Evolutionary conservation across 1,139 yeast species (phyloP).

Genomic region (Pichia norvegensis): DNA sequence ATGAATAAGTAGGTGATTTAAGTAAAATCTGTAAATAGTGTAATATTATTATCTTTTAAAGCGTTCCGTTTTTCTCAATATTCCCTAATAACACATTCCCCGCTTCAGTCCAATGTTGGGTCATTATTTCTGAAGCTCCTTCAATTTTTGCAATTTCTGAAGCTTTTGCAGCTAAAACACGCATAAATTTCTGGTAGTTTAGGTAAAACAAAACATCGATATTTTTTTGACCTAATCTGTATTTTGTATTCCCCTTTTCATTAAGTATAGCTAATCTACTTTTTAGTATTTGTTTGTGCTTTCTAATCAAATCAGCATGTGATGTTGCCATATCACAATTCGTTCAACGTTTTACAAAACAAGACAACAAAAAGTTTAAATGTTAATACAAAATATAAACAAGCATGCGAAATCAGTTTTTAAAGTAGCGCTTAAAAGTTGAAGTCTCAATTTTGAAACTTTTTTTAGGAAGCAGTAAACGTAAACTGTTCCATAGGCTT

Average conservation of each 20-base stretch:
- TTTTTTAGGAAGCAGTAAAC: too few relatives aligned
- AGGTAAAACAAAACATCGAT: conserved; percentile 36
- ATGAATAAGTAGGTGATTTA: conserved; percentile 16
- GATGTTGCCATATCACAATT: conserved; percentile 11
- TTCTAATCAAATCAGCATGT: conserved; percentile 10
- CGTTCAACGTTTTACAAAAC: too few relatives aligned
- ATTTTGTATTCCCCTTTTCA: conserved; percentile 1
- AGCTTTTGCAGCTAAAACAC: conserved; percentile 33
- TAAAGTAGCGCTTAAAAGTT: too few relatives aligned
- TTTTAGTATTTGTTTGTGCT: conserved; percentile 12
- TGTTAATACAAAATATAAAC: conserved; percentile 2
- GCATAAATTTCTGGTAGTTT: conserved; percentile 41
- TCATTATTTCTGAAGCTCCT: conserved; percentile 32
- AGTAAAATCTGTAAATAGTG: conserved; percentile 4
- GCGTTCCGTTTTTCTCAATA: conserved; percentile 19
- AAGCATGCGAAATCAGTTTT: too few relatives aligned
- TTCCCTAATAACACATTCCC: conserved; percentile 23
- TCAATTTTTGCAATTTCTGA: conserved; percentile 28
- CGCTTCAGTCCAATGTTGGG: conserved; percentile 30
- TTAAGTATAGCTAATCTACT: conserved; percentile 9
- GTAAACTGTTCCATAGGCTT: too few relatives aligned
- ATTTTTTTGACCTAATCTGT: conserved; percentile 18
- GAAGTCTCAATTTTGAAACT: too few relatives aligned
- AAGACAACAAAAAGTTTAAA: not conserved
- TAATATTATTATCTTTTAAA: not conserved